Conservation (phyloP, 2,329 filamentous ascomycete species). For the Sporothrix phasma region DNA sequence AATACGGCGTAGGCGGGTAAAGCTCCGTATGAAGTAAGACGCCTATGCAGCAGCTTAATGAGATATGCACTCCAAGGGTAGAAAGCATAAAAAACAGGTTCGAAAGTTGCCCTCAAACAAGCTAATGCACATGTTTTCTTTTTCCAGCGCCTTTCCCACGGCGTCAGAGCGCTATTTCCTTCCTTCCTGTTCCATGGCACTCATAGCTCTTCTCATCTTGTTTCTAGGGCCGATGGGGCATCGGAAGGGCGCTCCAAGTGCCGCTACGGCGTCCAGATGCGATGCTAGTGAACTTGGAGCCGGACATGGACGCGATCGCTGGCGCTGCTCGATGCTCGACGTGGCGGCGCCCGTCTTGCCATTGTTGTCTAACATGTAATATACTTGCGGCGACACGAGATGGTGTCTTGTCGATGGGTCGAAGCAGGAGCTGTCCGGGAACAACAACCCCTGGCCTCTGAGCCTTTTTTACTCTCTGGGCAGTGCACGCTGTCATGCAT, state of each 20-base stretch:
- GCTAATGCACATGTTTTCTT: conserved; percentile 3
- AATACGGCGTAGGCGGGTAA: no score
- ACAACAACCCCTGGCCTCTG: no score
- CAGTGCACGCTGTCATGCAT: conserved; percentile 1
- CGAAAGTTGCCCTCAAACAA: not conserved
- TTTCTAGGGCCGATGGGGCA: not conserved
- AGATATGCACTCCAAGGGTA: no score
- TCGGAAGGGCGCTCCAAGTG: not conserved
- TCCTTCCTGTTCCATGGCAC: no score
- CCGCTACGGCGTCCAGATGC: not conserved
- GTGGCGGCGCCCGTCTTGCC: not conserved
- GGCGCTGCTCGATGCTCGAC: not conserved
- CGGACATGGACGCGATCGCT: not conserved
- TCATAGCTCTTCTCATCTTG: not conserved
- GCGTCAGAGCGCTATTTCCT: not conserved
- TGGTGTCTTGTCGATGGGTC: not conserved
- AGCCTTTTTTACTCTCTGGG: no score
- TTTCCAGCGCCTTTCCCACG: not conserved
- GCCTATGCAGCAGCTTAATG: not conserved
- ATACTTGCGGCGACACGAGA: not conserved
- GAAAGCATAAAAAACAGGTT: conserved; percentile 1
- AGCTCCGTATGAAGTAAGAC: no score
- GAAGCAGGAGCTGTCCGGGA: not conserved
- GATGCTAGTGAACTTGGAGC: not conserved
- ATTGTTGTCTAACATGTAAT: no score